Percentiles rank a stretch among this genome's conserved stretches.
Evolutionary conservation across 148 eudicot genomes (phyloP).

Genomic region (Suaeda aralocaspica): DNA sequence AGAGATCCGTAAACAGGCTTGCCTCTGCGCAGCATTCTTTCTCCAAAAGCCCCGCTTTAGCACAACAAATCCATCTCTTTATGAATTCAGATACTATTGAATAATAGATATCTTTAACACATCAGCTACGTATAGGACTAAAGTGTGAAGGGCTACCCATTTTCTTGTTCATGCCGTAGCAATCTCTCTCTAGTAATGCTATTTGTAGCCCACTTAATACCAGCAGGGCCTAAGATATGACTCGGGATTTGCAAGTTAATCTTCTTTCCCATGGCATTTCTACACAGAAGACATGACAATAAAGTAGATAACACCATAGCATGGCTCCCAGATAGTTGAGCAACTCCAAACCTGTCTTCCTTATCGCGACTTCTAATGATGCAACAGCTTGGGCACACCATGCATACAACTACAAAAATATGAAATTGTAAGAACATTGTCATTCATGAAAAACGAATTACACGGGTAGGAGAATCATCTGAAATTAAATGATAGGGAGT

Average conservation of each 20-base stretch:
- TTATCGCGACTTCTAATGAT: slow-evolving; percentile 69
- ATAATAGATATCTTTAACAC: slow-evolving; percentile 67
- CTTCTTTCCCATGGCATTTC: slow-evolving; percentile 92
- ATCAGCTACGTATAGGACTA: slow-evolving; percentile 73
- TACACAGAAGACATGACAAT: slow-evolving; percentile 66
- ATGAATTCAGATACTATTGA: slow-evolving; percentile 68
- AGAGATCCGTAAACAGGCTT: slow-evolving; percentile 59
- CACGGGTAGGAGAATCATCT: background rate
- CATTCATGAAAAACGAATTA: slow-evolving; percentile 72
- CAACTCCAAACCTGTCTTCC: slow-evolving; percentile 91
- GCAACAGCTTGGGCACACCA: slow-evolving; percentile 83
- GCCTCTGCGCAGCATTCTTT: slow-evolving; percentile 56
- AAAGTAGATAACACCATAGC: slow-evolving; percentile 65
- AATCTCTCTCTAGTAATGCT: slow-evolving; percentile 65
- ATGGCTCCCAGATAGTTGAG: slow-evolving; percentile 92
- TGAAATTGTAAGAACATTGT: slow-evolving; percentile 25
- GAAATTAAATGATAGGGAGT: too few species aligned
- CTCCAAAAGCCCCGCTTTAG: slow-evolving; percentile 62
- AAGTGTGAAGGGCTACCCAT: slow-evolving; percentile 62
- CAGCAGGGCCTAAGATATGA: slow-evolving; percentile 50
- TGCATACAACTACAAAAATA: slow-evolving; percentile 55
- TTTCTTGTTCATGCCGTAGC: slow-evolving; percentile 43
- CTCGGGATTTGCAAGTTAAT: slow-evolving; percentile 57
- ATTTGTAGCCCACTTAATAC: slow-evolving; percentile 78
- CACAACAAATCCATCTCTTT: slow-evolving; percentile 66